Base-by-base conservation (phyloP, 768 basidiomycete species). In the Dictyophora rubrovolvata region DNA sequence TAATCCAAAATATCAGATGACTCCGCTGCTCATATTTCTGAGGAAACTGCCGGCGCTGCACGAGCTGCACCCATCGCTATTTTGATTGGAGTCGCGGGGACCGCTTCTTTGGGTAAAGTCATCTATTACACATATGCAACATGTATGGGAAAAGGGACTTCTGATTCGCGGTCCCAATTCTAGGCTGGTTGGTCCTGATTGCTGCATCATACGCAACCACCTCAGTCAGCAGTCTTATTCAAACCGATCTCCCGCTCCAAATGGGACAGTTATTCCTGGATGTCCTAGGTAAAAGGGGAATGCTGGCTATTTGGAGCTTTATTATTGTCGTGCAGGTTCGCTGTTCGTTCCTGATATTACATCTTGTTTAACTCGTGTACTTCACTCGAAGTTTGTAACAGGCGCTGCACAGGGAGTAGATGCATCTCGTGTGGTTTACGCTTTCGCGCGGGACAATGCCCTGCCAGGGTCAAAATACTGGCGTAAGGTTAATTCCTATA, bases 351-450 rank as follows among this genome's bases (percentile, higher is more conserved):
- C 22, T 55, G 21, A 12, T 17, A 9, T 28, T 55, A 52, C 2
- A 28, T 28, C 28, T 7, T 2, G 7, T 28, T 28, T 28, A 7
- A 28, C 7, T 28, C 4, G 28, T 28, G 28, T 17, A 28, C 5
- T 47, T 36, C 54, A 12, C 18, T 3, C 34, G 33, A 59, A 86
- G 85, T 86, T 77, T 62, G 84, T 85, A 18, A 86, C 85, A 0
- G 86, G 85, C 9, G 85, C 85, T 12, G 86, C 86, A 7, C 86
- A 87, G 67, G 81, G 78, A 20, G 85, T 87, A 8, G 86, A 87
- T 65, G 86, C 86, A 12, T 86, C 85, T 47, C 82, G 86, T 17
- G 86, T 86, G 10, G 77, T 87, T 52, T 87, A 86, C 62, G 86
- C 86, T 7, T 87, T 87, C 66, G 84, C 86, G 17, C 72, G 86